These are phyloP conservation scores for Penicillium psychrofluorescens DNA, from an alignment of 495 filamentous ascomycete genomes.

Conservation along the genomic window DNA sequence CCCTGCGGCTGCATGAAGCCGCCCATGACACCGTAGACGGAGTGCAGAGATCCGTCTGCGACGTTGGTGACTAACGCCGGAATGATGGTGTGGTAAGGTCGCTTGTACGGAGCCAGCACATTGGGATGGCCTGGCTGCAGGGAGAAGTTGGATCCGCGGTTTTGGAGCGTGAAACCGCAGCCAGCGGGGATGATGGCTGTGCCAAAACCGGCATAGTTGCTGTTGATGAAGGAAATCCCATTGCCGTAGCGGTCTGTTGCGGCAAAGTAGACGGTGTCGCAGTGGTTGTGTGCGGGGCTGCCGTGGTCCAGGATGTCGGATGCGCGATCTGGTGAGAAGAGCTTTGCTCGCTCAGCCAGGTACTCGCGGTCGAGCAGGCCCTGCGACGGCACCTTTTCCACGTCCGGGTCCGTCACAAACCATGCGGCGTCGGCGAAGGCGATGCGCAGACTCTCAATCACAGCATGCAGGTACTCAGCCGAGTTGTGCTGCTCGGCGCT, in stretches of 20 bases:
- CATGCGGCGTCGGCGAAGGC: conserved; percentile 86
- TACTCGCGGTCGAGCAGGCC: conserved; percentile 55
- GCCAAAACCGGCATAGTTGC: conserved; percentile 87
- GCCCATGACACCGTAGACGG: conserved; percentile 93
- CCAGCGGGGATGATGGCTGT: conserved; percentile 73
- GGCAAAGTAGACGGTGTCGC: conserved; percentile 92
- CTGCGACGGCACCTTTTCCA: conserved; percentile 55
- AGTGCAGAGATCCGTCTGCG: conserved; percentile 63
- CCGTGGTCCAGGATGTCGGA: conserved; percentile 55
- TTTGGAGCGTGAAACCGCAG: conserved; percentile 90
- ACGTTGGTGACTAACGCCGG: conserved; percentile 80
- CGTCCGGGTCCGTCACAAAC: conserved; percentile 81
- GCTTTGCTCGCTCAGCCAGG: conserved; percentile 58
- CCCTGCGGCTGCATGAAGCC: conserved; percentile 99
- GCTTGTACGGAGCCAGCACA: conserved; percentile 67
- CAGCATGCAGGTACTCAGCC: conserved; percentile 72
- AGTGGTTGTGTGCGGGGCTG: conserved; percentile 58
- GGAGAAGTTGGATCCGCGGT: conserved; percentile 81
- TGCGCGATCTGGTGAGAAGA: conserved; percentile 56
- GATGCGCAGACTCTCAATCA: conserved; percentile 86
- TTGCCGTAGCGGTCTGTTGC: conserved; percentile 76
- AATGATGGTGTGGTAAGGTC: conserved; percentile 98
- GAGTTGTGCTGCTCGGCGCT: conserved; percentile 64
- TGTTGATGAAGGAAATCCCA: conserved; percentile 94
- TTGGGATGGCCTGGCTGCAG: conserved; percentile 68